Percentiles rank a stretch among this genome's conserved stretches.
Evolutionary conservation across 2,329 filamentous ascomycete genomes (phyloP).

Genomic region (Talaromyces sp.): DNA sequence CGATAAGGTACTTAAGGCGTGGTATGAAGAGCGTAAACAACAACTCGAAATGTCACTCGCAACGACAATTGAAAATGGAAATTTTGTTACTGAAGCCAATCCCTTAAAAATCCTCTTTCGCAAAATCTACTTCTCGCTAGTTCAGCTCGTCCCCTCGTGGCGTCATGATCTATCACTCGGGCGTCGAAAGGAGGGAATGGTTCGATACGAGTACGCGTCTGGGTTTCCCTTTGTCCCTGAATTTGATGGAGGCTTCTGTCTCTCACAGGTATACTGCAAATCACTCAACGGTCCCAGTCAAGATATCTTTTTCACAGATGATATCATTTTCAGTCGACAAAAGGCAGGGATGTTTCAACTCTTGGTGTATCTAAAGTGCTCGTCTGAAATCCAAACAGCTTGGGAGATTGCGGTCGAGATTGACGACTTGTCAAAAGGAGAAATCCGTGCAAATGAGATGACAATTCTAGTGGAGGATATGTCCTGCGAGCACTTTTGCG

Average conservation of each 20-base stretch:
- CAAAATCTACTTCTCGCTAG: constrained; percentile 36
- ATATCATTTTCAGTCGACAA: constrained; percentile 30
- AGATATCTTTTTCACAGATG: constrained; percentile 33
- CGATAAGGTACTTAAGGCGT: constrained; percentile 33
- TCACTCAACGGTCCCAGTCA: constrained; percentile 8
- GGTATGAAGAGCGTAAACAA: constrained; percentile 43
- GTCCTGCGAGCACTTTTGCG: neutral
- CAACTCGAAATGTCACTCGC: constrained; percentile 40
- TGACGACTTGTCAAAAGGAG: neutral
- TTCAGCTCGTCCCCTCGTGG: constrained; percentile 36
- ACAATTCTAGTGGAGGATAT: constrained; percentile 4
- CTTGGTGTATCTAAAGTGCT: constrained; percentile 28
- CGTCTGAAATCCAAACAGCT: too few relatives aligned
- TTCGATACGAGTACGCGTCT: constrained; percentile 29
- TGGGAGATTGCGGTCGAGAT: constrained; percentile 4
- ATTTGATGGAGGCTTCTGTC: constrained; percentile 32
- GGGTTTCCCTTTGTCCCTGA: constrained; percentile 39
- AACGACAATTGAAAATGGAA: constrained; percentile 37
- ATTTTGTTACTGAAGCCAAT: constrained; percentile 34
- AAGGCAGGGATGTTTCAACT: constrained; percentile 35
- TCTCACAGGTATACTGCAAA: constrained; percentile 40
- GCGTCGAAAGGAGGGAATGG: constrained; percentile 30
- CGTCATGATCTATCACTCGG: constrained; percentile 33
- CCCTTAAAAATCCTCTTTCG: constrained; percentile 35
- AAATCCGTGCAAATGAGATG: neutral